Percentiles rank a stretch among this genome's conserved stretches.
phyloP scores from a whole-genome alignment of 495 filamentous ascomycete genomes.

The Talaromyces trachyspermus region DNA sequence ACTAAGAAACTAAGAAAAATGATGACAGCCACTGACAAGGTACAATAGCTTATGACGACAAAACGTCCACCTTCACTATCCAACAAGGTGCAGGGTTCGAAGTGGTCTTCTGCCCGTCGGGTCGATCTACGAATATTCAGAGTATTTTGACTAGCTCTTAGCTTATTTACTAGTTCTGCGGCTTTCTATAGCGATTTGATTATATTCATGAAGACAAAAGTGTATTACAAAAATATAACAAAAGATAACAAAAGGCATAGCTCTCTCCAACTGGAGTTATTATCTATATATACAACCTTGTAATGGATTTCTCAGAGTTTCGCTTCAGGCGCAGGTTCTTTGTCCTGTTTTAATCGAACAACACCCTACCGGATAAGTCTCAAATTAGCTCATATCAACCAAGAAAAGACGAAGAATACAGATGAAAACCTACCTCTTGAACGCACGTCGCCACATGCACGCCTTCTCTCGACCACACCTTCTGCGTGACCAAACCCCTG shows the following conservation, averaged over 20 bases:
- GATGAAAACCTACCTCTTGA: constrained; percentile 52
- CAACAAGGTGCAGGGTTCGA: constrained; percentile 66
- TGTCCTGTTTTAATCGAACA: constrained; percentile 39
- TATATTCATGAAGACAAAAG: too few relatives aligned
- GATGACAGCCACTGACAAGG: too few relatives aligned
- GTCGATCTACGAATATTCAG: constrained; percentile 65
- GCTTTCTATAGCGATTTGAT: too few relatives aligned
- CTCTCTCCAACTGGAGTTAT: too few relatives aligned
- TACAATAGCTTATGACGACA: constrained; percentile 66
- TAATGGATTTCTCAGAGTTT: not conserved
- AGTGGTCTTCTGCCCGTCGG: constrained; percentile 67
- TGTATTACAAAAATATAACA: too few relatives aligned
- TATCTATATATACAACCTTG: too few relatives aligned
- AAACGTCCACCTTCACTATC: constrained; percentile 66
- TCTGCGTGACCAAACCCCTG: constrained; percentile 76
- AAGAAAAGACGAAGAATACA: not conserved
- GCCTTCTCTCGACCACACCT: constrained; percentile 80
- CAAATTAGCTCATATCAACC: constrained; percentile 5
- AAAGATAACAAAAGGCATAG: too few relatives aligned
- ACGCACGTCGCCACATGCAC: constrained; percentile 76
- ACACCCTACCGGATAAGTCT: constrained; percentile 30
- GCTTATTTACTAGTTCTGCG: too few relatives aligned
- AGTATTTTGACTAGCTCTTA: not conserved
- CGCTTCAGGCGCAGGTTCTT: constrained; percentile 8
- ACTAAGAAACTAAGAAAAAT: not conserved